Evolutionary conservation across 768 basidiomycete species (phyloP).

Genomic region (Dentipellis sp.): DNA sequence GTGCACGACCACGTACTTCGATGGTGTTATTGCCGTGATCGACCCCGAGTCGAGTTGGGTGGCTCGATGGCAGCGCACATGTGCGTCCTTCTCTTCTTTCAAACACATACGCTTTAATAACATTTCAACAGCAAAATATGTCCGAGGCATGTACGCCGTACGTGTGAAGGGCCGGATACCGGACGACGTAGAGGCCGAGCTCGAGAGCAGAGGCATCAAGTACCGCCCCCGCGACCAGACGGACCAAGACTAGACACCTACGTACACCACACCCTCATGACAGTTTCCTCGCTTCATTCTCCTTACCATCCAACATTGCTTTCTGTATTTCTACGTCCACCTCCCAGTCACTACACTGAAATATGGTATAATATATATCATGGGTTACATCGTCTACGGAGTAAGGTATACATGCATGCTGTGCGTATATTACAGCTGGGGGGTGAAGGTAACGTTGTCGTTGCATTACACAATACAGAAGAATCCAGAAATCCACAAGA

Average conservation of each 20-base stretch:
- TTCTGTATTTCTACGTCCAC: background rate
- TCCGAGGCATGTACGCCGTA: constrained; percentile 88
- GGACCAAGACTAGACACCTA: constrained; percentile 48
- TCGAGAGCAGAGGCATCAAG: constrained; percentile 68
- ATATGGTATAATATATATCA: background rate
- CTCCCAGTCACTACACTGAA: background rate
- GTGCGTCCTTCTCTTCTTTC: constrained; percentile 35
- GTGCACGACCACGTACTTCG: constrained; percentile 90
- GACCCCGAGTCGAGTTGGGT: constrained; percentile 91
- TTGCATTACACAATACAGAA: too few species aligned
- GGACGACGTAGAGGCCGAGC: constrained; percentile 75
- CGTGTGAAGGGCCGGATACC: constrained; percentile 81
- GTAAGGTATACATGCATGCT: background rate
- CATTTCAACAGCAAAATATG: constrained; percentile 67
- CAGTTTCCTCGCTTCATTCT: background rate
- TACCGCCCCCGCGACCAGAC: constrained; percentile 82
- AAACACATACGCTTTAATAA: background rate
- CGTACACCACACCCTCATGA: too few species aligned
- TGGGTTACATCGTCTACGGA: background rate
- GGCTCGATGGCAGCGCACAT: constrained; percentile 89
- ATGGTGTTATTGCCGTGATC: constrained; percentile 84
- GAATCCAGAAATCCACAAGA: background rate
- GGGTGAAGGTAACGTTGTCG: too few species aligned
- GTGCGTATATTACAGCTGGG: background rate
- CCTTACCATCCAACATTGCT: background rate